Conservation (phyloP, 352 stramenopile genomes). For the Phytopythium boreale region DNA sequence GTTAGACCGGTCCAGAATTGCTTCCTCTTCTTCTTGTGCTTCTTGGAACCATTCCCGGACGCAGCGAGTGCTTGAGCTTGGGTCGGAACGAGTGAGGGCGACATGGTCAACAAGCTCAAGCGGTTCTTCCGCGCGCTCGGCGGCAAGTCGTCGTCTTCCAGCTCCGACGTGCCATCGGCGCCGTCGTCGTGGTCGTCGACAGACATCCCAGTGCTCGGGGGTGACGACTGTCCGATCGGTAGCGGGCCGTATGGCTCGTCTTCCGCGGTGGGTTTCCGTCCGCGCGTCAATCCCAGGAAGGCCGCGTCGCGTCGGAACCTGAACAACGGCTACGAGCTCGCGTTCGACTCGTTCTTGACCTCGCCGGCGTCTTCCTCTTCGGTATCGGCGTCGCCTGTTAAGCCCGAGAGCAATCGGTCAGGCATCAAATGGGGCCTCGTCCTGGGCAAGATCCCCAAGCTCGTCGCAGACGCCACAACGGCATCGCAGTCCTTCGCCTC, state of each 20-base stretch:
- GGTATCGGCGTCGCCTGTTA: not conserved
- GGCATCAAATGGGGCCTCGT: conserved; percentile 31
- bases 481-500: not conserved
- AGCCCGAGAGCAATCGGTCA: conserved; percentile 1
- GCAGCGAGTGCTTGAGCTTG: too few species aligned
- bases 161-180: conserved; percentile 7
- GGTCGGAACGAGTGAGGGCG: not conserved
- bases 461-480: conserved; percentile 36
- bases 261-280: conserved; percentile 26
- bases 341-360: not conserved
- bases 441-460: conserved; percentile 36
- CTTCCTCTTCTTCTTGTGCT: too few species aligned
- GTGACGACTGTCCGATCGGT: conserved; percentile 16
- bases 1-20: too few species aligned
- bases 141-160: conserved; percentile 30
- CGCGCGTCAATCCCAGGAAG: not conserved
- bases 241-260: conserved; percentile 36
- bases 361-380: not conserved
- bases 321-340: not conserved
- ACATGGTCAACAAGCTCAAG: conserved; percentile 55
- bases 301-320: conserved; percentile 1
- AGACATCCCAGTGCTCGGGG: conserved; percentile 6
- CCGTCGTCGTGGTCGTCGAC: not conserved
- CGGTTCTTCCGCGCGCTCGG: conserved; percentile 46
- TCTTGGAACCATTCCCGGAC: too few species aligned